Conservation (phyloP, 371 early-diverging fungal species). For the Rhizopus microsporus region DNA sequence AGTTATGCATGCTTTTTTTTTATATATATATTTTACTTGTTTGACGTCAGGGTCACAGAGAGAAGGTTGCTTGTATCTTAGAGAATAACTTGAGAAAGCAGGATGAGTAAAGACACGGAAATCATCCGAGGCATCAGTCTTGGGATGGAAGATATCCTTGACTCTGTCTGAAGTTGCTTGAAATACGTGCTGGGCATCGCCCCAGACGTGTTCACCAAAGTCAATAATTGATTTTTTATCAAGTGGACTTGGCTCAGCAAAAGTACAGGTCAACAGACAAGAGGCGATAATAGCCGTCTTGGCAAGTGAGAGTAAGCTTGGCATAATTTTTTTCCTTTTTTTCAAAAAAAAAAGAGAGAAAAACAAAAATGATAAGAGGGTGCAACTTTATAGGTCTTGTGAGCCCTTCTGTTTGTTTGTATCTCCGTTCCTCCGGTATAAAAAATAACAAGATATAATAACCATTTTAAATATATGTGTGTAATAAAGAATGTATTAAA, state of each 20-base stretch:
- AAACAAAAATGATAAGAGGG: not conserved
- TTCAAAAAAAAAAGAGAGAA: not conserved
- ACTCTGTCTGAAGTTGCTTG: conserved; percentile 18
- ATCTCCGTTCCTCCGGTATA: no score
- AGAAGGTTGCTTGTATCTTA: conserved; percentile 73
- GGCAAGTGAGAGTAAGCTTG: conserved; percentile 1
- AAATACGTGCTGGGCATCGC: conserved; percentile 23
- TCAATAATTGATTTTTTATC: conserved; percentile 29
- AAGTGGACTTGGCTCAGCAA: conserved; percentile 27
- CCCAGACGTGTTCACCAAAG: conserved; percentile 30
- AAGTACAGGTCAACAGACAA: conserved; percentile 15
- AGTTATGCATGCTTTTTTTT: conserved; percentile 2
- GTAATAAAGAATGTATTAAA: no score
- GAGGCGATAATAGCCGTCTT: conserved; percentile 16
- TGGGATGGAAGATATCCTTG: conserved; percentile 25
- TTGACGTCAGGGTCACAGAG: conserved; percentile 53
- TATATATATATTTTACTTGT: conserved; percentile 23
- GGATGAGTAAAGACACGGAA: conserved; percentile 53
- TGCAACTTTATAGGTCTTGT: not conserved
- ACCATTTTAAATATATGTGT: no score
- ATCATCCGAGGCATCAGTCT: conserved; percentile 8
- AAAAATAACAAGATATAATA: no score
- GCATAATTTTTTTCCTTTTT: not conserved
- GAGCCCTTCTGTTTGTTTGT: not conserved
- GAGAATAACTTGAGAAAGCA: conserved; percentile 70